Evolutionary conservation across 2,329 filamentous ascomycete species (phyloP).

Genomic region (Bipolaris sorokiniana): DNA sequence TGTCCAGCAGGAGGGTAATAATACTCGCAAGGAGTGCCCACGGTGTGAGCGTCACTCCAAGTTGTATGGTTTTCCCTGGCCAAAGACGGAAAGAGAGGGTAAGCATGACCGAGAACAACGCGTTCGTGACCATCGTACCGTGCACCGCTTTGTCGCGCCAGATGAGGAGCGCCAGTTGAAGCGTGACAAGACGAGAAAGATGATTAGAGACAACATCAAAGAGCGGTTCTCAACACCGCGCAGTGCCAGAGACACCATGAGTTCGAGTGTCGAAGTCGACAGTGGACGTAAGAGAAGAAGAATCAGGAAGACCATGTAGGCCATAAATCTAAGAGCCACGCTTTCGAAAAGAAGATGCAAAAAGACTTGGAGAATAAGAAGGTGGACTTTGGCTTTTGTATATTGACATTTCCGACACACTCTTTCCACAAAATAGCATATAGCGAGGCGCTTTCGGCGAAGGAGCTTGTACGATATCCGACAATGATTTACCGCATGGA

Average conservation of each 20-base stretch:
- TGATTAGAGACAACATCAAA: conserved; percentile 29
- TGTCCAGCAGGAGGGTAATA: conserved; percentile 86
- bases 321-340: neutral
- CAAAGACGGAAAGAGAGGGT: conserved; percentile 86
- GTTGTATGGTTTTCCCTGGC: conserved; percentile 93
- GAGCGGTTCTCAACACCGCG: conserved; percentile 39
- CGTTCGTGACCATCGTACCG: conserved; percentile 81
- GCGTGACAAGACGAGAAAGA: conserved; percentile 37
- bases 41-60: conserved; percentile 95
- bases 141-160: conserved; percentile 82
- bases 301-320: conserved; percentile 41
- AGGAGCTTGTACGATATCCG: neutral
- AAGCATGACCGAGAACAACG: conserved; percentile 71
- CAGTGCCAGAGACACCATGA: conserved; percentile 35
- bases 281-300: conserved; percentile 32
- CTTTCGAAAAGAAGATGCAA: neutral
- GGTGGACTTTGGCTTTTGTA: neutral
- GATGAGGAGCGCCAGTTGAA: conserved; percentile 62
- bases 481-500: neutral
- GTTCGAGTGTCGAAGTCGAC: conserved; percentile 32
- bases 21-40: conserved; percentile 81
- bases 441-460: neutral
- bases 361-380: neutral
- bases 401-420: neutral
- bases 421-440: neutral